Evolutionary conservation across 2,329 filamentous ascomycete species (phyloP), one percentile per base, ranked within the genome.

Genomic region (Paraphoma sp.): DNA sequence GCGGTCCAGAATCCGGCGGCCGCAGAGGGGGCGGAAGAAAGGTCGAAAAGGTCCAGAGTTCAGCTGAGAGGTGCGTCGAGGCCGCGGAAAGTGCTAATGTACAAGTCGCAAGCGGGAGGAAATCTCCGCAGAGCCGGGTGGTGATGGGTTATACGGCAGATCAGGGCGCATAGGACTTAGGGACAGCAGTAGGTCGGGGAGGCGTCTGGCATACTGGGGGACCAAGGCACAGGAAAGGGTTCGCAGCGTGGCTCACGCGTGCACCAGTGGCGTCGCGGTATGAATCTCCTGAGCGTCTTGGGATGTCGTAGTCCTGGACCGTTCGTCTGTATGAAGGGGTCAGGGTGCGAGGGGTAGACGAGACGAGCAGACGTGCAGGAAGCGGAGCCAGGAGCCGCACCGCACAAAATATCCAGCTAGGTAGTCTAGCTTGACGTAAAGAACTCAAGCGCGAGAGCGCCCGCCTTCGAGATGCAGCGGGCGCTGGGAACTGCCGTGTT

Each of bases 221-320:
- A 11, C 61, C 56, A 63, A 44, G 53, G 59, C 57, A 54, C 60
- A 56, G 51, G 56, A 57, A 56, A 60, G 56, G 70, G 71, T 62
- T 67, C 71, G 63, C 67, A 62, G 68, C 62, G 71, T 74, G 72
- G 72, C 71, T 73, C 71, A 69, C 70, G 71, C 73, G 71, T 73
- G 66, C 69, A 67, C 63, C 69, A 68, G 62, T 63, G 62, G 62
- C 62, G 62, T 63, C 42, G 48, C 53, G 57, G 57, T 60, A 63
- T 59, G 61, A 57, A 49, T 60, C 56, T 62, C 57, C 59, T 64
- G 57, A 57, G 53, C 54, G 57, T 46, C 62, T 54, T 59, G 61
- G 54, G 53, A 3, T 52, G 53, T 53, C 47, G 56, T 55, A 47
- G 56, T 53, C 53, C 56, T 50, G 54, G 57, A 46, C 45, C 44